These are phyloP conservation scores for Penicillium angulare DNA, from an alignment of 495 filamentous ascomycete species.

Conservation along the genomic window DNA sequence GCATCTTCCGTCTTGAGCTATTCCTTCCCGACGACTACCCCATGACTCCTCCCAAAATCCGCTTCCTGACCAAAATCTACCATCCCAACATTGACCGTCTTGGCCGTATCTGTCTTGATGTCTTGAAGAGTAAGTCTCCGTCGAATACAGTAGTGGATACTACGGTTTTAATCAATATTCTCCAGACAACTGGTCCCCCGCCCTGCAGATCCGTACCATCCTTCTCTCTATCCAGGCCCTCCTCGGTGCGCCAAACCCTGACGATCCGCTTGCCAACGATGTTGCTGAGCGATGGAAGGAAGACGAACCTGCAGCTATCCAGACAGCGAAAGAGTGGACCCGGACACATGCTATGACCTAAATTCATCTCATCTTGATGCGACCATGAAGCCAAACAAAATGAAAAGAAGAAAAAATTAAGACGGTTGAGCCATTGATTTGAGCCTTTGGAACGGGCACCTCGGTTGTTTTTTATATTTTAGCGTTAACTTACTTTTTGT, in stretches of 20 bases:
- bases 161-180: not conserved
- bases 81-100: slow-evolving; percentile 99
- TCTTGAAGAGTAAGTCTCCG: slow-evolving; percentile 79
- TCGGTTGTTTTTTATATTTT: too few relatives aligned
- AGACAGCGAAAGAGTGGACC: slow-evolving; percentile 88
- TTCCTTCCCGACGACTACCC: slow-evolving; percentile 99
- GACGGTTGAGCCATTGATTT: too few relatives aligned
- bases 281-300: slow-evolving; percentile 99
- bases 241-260: slow-evolving; percentile 93
- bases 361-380: slow-evolving; percentile 28
- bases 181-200: slow-evolving; percentile 96
- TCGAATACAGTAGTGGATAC: not conserved
- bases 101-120: slow-evolving; percentile 94
- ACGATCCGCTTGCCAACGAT: slow-evolving; percentile 94
- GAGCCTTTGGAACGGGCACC: too few relatives aligned
- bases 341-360: slow-evolving; percentile 67
- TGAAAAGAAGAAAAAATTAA: not conserved
- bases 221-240: slow-evolving; percentile 96
- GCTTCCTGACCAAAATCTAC: slow-evolving; percentile 98
- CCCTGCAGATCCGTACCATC: slow-evolving; percentile 96
- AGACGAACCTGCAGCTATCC: slow-evolving; percentile 85
- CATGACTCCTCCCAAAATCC: slow-evolving; percentile 98
- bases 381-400: slow-evolving; percentile 35
- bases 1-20: slow-evolving; percentile 94
- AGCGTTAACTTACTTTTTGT: slow-evolving; percentile 10